Evolutionary conservation across 768 basidiomycete species (phyloP).

Genomic region (Cytidiella melzeri): DNA sequence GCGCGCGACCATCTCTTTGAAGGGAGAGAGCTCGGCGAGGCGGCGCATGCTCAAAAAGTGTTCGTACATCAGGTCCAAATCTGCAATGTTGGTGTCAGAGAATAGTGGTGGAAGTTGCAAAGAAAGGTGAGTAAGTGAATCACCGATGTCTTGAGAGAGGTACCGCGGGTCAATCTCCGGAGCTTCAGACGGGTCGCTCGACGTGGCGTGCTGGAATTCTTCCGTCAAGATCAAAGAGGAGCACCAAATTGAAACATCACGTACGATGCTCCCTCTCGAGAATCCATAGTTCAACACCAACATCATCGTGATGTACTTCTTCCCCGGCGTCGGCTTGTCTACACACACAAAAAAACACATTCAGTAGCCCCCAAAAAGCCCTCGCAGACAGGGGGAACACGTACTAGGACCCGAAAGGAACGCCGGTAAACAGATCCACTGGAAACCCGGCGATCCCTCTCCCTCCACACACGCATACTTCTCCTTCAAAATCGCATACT

Average conservation of each 20-base stretch:
- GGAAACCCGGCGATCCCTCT: background rate
- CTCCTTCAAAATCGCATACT: background rate
- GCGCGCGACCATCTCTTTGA: constrained; percentile 16
- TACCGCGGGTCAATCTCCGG: constrained; percentile 25
- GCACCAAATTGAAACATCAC: no score
- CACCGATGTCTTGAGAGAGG: constrained; percentile 23
- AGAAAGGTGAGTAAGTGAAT: background rate
- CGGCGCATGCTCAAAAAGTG: constrained; percentile 18
- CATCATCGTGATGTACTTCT: constrained; percentile 22
- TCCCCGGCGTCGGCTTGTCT: constrained; percentile 14
- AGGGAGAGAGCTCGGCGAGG: constrained; percentile 15
- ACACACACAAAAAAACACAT: no score
- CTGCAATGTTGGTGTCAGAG: no score
- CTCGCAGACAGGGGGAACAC: background rate
- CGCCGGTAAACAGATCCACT: background rate
- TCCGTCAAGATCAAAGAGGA: no score
- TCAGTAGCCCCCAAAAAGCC: no score
- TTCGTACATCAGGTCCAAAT: constrained; percentile 19
- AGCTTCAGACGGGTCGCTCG: constrained; percentile 17
- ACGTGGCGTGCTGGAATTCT: constrained; percentile 21
- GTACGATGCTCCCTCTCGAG: constrained; percentile 24
- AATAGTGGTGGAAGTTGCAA: no score
- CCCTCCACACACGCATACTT: background rate
- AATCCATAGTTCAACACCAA: constrained; percentile 22
- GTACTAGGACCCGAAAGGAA: background rate